Conservation (phyloP, 306 rosid genomes). For the Fragaria ananassa region DNA sequence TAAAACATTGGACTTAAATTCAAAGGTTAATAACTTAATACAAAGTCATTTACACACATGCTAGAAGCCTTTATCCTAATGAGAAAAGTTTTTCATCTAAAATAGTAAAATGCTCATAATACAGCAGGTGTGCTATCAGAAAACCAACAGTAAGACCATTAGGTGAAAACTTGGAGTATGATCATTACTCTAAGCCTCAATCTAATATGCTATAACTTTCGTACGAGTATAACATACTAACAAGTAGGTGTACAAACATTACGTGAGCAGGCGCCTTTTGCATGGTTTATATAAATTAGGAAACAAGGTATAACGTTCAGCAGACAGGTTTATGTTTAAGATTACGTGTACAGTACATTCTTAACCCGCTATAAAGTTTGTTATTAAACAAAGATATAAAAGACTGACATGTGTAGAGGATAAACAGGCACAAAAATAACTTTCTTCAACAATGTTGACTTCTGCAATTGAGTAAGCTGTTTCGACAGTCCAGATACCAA, state of each 20-base stretch:
- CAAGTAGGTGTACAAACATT: neutral
- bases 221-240: too few relatives aligned
- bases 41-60: neutral
- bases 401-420: neutral
- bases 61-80: neutral
- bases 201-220: neutral
- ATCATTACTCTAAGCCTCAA: neutral
- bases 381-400: neutral
- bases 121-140: neutral
- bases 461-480: neutral
- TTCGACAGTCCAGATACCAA: neutral
- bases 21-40: neutral
- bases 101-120: neutral
- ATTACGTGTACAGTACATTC: neutral
- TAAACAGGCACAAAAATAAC: neutral
- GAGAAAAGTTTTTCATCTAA: neutral
- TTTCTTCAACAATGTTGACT: neutral
- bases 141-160: neutral
- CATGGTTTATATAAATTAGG: neutral
- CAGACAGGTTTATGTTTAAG: neutral
- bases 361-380: neutral
- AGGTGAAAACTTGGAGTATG: neutral
- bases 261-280: neutral
- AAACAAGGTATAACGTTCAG: neutral
- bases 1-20: neutral